These are phyloP conservation scores for Keithomyces neogunnii DNA, from an alignment of 2,329 filamentous ascomycete species.

Conservation along the genomic window DNA sequence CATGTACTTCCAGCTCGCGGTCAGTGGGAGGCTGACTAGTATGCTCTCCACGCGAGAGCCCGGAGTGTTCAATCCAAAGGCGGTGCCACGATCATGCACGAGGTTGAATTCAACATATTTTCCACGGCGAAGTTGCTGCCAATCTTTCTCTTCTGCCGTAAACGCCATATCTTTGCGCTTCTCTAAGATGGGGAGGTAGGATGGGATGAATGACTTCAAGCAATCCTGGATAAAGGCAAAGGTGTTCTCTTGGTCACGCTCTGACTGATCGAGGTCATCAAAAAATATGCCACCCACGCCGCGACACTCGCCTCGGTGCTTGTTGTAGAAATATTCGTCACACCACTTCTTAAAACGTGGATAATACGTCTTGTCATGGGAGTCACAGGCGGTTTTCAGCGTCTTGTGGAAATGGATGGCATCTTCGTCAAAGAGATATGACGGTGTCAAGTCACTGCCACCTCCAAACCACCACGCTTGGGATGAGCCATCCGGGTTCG, in stretches of 20 bases:
- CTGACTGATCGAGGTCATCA: constrained; percentile 83
- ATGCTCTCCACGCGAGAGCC: constrained; percentile 92
- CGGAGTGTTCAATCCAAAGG: constrained; percentile 88
- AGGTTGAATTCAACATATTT: constrained; percentile 98
- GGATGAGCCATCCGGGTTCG: constrained; percentile 68
- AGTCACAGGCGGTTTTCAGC: constrained; percentile 87
- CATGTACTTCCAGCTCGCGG: constrained; percentile 95
- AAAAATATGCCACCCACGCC: constrained; percentile 98
- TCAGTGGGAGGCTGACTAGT: constrained; percentile 90
- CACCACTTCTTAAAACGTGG: constrained; percentile 97
- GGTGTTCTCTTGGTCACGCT: constrained; percentile 79
- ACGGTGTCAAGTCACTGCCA: constrained; percentile 86
- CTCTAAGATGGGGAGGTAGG: constrained; percentile 83
- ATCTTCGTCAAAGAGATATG: constrained; percentile 94
- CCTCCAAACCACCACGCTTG: constrained; percentile 99
- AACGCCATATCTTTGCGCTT: constrained; percentile 88
- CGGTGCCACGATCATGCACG: constrained; percentile 90
- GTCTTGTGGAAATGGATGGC: constrained; percentile 93
- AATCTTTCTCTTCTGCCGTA: constrained; percentile 78
- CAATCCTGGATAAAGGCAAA: constrained; percentile 86
- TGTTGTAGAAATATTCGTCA: constrained; percentile 93
- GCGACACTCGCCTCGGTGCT: constrained; percentile 78
- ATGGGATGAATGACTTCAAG: constrained; percentile 78
- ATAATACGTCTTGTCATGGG: constrained; percentile 87
- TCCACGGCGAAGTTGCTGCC: constrained; percentile 93